These are phyloP conservation scores for Camelina sativa DNA, from an alignment of 345 rosid species.

Conservation along the genomic window DNA sequence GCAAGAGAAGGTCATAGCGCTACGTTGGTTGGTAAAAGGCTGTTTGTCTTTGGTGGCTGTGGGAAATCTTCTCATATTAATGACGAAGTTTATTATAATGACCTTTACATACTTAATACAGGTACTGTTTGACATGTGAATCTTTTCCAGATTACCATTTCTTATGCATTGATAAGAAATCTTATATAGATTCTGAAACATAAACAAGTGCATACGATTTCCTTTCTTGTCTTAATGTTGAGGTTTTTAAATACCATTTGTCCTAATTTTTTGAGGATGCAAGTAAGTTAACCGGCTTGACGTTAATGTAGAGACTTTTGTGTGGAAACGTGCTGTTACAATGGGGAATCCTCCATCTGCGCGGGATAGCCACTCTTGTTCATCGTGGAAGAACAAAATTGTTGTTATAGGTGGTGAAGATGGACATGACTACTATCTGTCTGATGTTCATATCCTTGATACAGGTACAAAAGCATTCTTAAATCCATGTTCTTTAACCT, in stretches of 20 bases:
- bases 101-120: conserved; percentile 85
- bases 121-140: conserved; percentile 51
- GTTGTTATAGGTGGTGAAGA: conserved; percentile 98
- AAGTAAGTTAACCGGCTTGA: conserved; percentile 11
- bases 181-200: conserved; percentile 12
- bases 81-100: conserved; percentile 87
- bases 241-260: neutral
- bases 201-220: neutral
- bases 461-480: conserved; percentile 57
- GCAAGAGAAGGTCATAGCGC: conserved; percentile 98
- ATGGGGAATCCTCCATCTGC: conserved; percentile 88
- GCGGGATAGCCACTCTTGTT: conserved; percentile 96
- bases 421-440: conserved; percentile 86
- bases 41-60: conserved; percentile 93
- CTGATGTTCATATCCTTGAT: conserved; percentile 95
- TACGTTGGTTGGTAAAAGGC: conserved; percentile 84
- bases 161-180: conserved; percentile 16
- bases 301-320: conserved; percentile 75
- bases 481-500: conserved; percentile 10
- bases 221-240: neutral
- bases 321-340: conserved; percentile 81
- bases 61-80: conserved; percentile 69
- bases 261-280: neutral
- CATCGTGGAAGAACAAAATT: conserved; percentile 89
- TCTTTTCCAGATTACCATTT: conserved; percentile 14